These are phyloP conservation scores for Rhipidocladum racemiflorum DNA, from an alignment of 176 grass and related monocot species.

Conservation along the genomic window DNA sequence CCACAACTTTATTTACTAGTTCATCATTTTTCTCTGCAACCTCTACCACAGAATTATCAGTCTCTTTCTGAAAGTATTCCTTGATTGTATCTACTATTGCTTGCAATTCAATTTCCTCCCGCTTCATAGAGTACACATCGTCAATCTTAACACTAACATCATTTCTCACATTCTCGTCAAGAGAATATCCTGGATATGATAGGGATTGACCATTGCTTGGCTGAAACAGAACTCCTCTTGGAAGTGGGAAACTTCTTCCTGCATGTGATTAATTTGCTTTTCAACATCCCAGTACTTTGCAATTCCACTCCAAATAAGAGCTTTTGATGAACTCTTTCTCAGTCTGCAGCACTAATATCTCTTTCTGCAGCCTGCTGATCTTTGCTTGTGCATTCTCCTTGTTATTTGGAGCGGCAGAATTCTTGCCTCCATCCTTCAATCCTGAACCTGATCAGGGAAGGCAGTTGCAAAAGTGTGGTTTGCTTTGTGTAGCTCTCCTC, in stretches of 20 bases:
- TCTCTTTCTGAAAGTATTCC: slow-evolving; percentile 49
- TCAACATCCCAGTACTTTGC: slow-evolving; percentile 79
- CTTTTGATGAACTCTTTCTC: slow-evolving; percentile 88
- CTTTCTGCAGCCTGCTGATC: slow-evolving; percentile 67
- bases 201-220: slow-evolving; percentile 31
- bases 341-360: slow-evolving; percentile 67
- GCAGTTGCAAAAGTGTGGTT: slow-evolving; percentile 84
- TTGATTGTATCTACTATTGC: slow-evolving; percentile 48
- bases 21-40: slow-evolving; percentile 67
- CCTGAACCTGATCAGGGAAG: slow-evolving; percentile 78
- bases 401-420: slow-evolving; percentile 3
- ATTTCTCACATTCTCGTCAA: slow-evolving; percentile 3
- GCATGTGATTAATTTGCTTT: slow-evolving; percentile 68
- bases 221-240: slow-evolving; percentile 58
- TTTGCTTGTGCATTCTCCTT: slow-evolving; percentile 63
- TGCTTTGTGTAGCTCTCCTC: slow-evolving; percentile 88
- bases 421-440: not conserved
- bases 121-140: slow-evolving; percentile 42
- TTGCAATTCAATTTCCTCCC: slow-evolving; percentile 49
- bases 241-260: slow-evolving; percentile 67
- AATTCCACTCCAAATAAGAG: slow-evolving; percentile 80
- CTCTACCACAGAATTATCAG: slow-evolving; percentile 45
- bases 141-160: not conserved
- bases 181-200: slow-evolving; percentile 20
- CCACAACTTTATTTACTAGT: slow-evolving; percentile 68